Conservation (phyloP, 108 stramenopile genomes). For the Schizochytrium sp. region DNA sequence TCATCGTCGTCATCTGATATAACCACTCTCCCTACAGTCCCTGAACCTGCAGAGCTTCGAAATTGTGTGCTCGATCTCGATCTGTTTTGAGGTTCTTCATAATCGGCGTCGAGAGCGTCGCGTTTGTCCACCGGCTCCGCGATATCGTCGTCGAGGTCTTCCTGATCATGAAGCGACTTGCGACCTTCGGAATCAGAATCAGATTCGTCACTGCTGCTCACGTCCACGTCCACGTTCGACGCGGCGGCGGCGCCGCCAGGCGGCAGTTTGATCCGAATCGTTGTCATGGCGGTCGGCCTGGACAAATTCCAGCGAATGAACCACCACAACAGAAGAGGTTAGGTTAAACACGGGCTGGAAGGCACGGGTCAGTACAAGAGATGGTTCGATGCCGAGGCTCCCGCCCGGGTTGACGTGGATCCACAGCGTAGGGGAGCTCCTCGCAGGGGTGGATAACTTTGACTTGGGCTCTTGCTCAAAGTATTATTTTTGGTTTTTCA, state of each 20-base stretch:
- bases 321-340: too few relatives aligned
- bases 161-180: background rate
- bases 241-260: slow-evolving; percentile 31
- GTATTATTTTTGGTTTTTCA: too few relatives aligned
- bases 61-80: background rate
- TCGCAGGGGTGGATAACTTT: too few relatives aligned
- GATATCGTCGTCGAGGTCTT: background rate
- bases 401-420: too few relatives aligned
- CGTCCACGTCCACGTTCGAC: slow-evolving; percentile 32
- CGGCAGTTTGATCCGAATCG: slow-evolving; percentile 20
- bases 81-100: background rate
- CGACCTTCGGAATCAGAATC: background rate
- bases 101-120: background rate
- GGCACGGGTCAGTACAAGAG: too few relatives aligned
- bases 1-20: background rate
- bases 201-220: background rate
- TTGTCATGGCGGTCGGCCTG: background rate
- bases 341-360: too few relatives aligned
- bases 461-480: too few relatives aligned
- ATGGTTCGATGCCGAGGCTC: too few relatives aligned
- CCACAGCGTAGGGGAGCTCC: too few relatives aligned
- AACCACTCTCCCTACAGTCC: too few relatives aligned
- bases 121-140: background rate
- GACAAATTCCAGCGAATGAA: too few relatives aligned
- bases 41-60: too few relatives aligned